Evolutionary conservation across 2,329 filamentous ascomycete species (phyloP), one percentile per base, ranked within the genome.

Genomic region (Clarireedia paspali): DNA sequence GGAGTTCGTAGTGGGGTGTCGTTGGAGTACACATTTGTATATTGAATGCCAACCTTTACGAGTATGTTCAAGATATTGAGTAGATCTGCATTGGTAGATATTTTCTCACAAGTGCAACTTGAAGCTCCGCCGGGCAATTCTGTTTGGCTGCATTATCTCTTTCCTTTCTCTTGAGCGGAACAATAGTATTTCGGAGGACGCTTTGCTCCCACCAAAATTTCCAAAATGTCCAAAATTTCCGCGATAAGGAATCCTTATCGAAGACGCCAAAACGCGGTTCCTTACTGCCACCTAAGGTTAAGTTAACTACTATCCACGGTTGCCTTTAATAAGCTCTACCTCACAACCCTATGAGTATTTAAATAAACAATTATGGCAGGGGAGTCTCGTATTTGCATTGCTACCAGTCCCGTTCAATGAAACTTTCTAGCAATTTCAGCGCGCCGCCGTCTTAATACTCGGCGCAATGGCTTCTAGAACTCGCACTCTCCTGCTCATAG

Each of bases 401-500:
- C 30, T 34, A 12, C 9, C 9, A 12, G 30, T 14, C 12, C 12
- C 38, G 30, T 24, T 53, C 50, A 53, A 56, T 58, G 30, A 34
- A 12, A 14, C 4, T 12, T 12, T 34, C 30, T 34, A 34, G 30
- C 5, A 34, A 34, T 34, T 9, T 12, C 30, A 34, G 30, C 30
- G 30, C 30, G 30, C 30, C 10, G 9, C 10, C 30, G 12, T 34
- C 10, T 5, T 26, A 30, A 38, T 42, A 45, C 40, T 48, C 49
- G 23, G 44, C 36, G 20, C 55, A 56, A 69, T 69, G 68, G 42
- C 61, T n/a, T 59, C 60, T 42, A 59, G 59, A 48, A 52, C 53
- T 48, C 57, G 57, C 9, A 57, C 52, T 44, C 38, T 66, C 56
- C 67, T 74, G 57, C 80, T 91, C 59, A 68, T 80, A 51, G 72